Base-by-base conservation (phyloP, 2,329 filamentous ascomycete genomes). In the Bipolaris victoriae region DNA sequence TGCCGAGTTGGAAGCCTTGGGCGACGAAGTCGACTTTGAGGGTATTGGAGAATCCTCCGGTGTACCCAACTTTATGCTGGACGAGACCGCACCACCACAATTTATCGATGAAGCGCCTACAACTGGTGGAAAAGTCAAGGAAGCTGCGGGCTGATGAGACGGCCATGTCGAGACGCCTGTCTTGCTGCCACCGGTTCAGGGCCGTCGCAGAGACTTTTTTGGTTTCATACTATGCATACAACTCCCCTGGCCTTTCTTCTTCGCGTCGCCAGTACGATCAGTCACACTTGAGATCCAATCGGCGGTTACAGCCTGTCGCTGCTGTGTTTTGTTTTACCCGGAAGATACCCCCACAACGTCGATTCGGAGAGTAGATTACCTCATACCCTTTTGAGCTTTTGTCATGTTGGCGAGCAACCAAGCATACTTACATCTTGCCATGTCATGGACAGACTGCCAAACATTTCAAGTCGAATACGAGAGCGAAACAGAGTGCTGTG, bases 51-150 rank as follows among this genome's bases (percentile, higher is more conserved):
- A 79, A 31, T 82, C 82, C 29, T 86, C 85, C 46, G 82, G 82
- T 35, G 76, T 96, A 66, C 95, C 95, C 0, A 88, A 89, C 49
- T 99, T 96, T 77, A 82, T 99, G 83, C 86, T 92, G 73, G 95
- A 98, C 68, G 92, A 97, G 77, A 86, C 91, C 15, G 84, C 86
- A 55, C 91, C 91, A 36, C 86, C 86, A 18, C 88, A 92, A 50
- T 98, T 99, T 76, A 90, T 99, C 58, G 95, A 99, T 77, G 93
- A 97, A 80, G 87, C 92, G 16, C 93, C 93, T 1, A 84, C 88
- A 6, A 11, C 55, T 77, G 58, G 66, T 3, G 82, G 83, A 63
- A 93, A 95, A 80, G 85, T 96, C 47, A 95, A 94, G 81, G 91
- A 96, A 77, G 90, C 86, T 44, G 92, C 84, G 15, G 82, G 83